Base-by-base conservation (phyloP, 257 asterid species). In the Rubia yunnanensis region DNA sequence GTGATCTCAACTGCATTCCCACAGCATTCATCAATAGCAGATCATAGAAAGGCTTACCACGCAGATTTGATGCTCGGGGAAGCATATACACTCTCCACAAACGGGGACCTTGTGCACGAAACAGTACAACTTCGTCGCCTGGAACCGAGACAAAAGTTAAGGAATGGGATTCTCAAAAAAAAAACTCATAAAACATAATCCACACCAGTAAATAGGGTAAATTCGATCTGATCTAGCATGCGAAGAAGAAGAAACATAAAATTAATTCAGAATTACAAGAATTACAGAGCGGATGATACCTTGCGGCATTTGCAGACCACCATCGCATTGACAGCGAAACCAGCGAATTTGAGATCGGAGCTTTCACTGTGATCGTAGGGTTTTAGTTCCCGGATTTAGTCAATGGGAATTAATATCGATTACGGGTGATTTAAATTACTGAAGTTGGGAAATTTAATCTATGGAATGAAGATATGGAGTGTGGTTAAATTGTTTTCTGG, bases 281-380 rank as follows among this genome's bases (percentile, higher is more conserved):
- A 17, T 14, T 15, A 17, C 46, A 31, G 5, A 53, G 3, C 1
- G 8, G 28, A 53, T 23, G 31, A 13, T 76, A 90, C 98, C 96
- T 92, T 92, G 72, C 96, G 96, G 86, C 98, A 92, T 85, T 88
- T 92, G 70, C 98, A 88, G 84, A 91, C 98, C 81, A 91, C 98
- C 98, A 91, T 91, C 52, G 83, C 81, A 76, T 65, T 54, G 65
- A 78, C 83, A 8, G 58, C n/a, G 50, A 63, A 61, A 34, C 18
- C 57, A 63, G 66, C 44, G 22, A 78, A 72, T 60, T 73, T 64
- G 75, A 72, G 85, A 82, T 83, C 84, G 79, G 62, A 66, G 44
- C 27, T 65, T 34, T 26, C 34, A 17, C 13, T 35, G 15, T 22
- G 61, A 50, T 44, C 3, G 11, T 66, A 73, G 81, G 89, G 81